Base-by-base conservation (phyloP, 306 rosid species). In the Gleditsia sinensis region DNA sequence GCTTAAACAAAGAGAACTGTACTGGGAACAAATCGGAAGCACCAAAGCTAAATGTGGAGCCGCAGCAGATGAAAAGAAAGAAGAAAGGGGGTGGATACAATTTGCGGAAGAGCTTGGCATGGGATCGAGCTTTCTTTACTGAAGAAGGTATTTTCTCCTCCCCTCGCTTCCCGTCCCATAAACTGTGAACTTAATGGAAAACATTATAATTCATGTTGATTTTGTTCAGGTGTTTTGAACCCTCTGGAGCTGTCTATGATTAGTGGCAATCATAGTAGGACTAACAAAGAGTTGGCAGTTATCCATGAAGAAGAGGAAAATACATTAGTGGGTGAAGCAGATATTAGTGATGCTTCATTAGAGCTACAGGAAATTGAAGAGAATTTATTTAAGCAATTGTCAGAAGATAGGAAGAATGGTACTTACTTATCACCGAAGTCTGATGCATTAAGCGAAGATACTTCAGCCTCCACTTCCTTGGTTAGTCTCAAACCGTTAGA, bases 51-150 rank as follows among this genome's bases (percentile, higher is more conserved):
- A 81, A 83, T 28, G 16, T 88, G 67, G 89, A 74, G 81, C 88
- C 87, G 33, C 96, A 86, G 39, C 76, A 88, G 79, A 91, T 89
- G 97, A 94, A 91, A 81, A 84, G 85, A 86, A 94, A 87, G 85
- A 92, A 85, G 81, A 94, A 84, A 49, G 80, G 80, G 5, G 90
- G 89, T 14, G 94, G 94, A 23, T 94, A 64, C 85, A 91, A 90
- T 77, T 80, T 94, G 85, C 93, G 98, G 27, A 91, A 91, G 80
- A 94, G 98, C 87, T 83, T 94, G 36, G 98, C 97, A 9, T 94
- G 98, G 98, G 83, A 91, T 71, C 87, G 90, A 63, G 98, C 98
- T 59, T 94, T 94, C 82, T 91, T 88, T 25, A 90, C 94, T 0
- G 98, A 94, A 69, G 85, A 91, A 91, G 97, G 98, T 61, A 75